Conservation (phyloP, 2,329 filamentous ascomycete genomes). For the Calonectria pseudoturangicola region DNA sequence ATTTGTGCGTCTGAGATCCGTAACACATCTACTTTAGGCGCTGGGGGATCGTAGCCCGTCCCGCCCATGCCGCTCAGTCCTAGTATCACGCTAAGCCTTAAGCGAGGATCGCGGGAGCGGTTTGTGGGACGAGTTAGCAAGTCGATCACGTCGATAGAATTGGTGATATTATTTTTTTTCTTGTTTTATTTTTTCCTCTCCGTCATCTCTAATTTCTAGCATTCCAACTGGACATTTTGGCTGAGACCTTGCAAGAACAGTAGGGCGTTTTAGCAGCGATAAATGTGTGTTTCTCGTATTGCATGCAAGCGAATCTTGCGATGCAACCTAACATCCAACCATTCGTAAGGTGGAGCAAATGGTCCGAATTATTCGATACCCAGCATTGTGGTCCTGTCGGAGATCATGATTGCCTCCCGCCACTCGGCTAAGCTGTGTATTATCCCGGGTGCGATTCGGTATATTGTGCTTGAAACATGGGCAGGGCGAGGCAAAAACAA, state of each 20-base stretch:
- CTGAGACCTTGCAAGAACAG: too few species aligned
- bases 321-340: too few species aligned
- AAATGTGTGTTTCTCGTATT: too few species aligned
- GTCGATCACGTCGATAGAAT: too few species aligned
- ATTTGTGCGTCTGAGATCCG: constrained; percentile 6
- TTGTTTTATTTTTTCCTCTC: too few species aligned
- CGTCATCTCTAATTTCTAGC: too few species aligned
- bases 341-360: too few species aligned
- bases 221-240: too few species aligned
- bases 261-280: too few species aligned
- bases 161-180: too few species aligned
- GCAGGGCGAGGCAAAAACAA: constrained; percentile 7
- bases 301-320: too few species aligned
- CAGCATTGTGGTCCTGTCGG: background rate
- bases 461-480: background rate
- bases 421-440: background rate
- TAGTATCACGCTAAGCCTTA: background rate
- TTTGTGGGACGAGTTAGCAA: too few species aligned
- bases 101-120: background rate
- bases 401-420: background rate
- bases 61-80: constrained; percentile 14
- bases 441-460: background rate
- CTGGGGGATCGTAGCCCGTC: background rate
- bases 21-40: background rate
- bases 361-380: background rate